Conservation (phyloP, 1,284 basidiomycete genomes). For the Irpex sp. region DNA sequence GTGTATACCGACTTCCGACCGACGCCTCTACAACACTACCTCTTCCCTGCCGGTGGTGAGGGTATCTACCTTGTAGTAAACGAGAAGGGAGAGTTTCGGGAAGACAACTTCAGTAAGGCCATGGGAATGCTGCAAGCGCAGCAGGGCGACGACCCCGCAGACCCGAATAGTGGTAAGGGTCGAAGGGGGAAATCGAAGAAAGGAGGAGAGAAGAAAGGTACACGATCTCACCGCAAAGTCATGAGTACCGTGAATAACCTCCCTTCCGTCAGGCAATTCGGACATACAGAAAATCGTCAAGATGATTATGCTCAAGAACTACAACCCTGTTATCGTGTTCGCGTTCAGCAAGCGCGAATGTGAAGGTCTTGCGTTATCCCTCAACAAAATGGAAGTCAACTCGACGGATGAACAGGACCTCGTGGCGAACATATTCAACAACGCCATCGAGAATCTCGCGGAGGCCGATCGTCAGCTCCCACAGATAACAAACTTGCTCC, state of each 20-base stretch:
- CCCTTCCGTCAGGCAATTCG: constrained; percentile 57
- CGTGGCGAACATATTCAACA: constrained; percentile 89
- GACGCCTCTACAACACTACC: constrained; percentile 96
- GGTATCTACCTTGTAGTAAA: constrained; percentile 98
- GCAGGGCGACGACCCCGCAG: constrained; percentile 92
- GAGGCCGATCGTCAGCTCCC: constrained; percentile 89
- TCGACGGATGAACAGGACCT: constrained; percentile 90
- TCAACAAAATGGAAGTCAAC: constrained; percentile 97
- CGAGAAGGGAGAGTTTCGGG: constrained; percentile 94
- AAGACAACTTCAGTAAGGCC: constrained; percentile 97
- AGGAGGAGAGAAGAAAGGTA: constrained; percentile 89
- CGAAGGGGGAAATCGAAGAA: constrained; percentile 89
- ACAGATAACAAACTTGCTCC: constrained; percentile 92
- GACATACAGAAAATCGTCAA: constrained; percentile 99
- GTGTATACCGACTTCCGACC: constrained; percentile 99
- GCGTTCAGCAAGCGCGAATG: constrained; percentile 99
- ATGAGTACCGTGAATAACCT: background rate
- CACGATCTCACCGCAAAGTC: constrained; percentile 12
- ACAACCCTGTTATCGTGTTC: constrained; percentile 98
- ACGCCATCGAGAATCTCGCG: constrained; percentile 88
- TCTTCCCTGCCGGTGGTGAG: constrained; percentile 95
- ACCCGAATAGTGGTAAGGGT: constrained; percentile 77
- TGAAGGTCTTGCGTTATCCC: constrained; percentile 86
- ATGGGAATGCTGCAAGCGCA: constrained; percentile 90
- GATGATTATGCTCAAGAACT: constrained; percentile 98